Conservation (phyloP, 345 rosid species). For the Chamaenerion angustifolium region DNA sequence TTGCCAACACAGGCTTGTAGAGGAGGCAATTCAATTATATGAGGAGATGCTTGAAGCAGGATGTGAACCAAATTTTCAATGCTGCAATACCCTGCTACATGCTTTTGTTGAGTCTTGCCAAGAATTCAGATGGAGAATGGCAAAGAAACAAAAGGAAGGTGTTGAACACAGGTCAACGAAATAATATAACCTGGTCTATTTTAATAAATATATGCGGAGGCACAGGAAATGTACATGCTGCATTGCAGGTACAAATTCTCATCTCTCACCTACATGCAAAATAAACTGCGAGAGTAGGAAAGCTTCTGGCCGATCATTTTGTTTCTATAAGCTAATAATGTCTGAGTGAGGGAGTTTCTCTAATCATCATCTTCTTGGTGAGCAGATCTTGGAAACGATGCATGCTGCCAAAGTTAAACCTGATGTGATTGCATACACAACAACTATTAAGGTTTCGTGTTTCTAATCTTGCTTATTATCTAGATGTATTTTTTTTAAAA, state of each 20-base stretch:
- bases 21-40: constrained; percentile 56
- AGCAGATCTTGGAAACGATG: constrained; percentile 85
- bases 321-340: not conserved
- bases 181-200: constrained; percentile 77
- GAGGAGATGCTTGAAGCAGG: constrained; percentile 82
- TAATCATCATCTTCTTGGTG: constrained; percentile 12
- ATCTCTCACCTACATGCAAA: too few relatives aligned
- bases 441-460: constrained; percentile 63
- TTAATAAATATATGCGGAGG: constrained; percentile 67
- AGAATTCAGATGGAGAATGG: constrained; percentile 15
- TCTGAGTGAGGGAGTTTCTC: too few relatives aligned
- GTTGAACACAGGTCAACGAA: not conserved
- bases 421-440: constrained; percentile 83
- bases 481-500: not conserved
- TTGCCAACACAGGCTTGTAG: constrained; percentile 83
- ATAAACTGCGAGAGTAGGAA: not conserved
- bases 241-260: constrained; percentile 42
- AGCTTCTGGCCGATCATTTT: not conserved
- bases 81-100: constrained; percentile 76
- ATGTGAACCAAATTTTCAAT: constrained; percentile 69
- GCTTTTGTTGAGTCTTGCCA: constrained; percentile 85
- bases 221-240: constrained; percentile 59
- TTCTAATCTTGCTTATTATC: not conserved
- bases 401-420: constrained; percentile 51
- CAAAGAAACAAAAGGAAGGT: constrained; percentile 5